These are phyloP conservation scores for Cladosporium sp. DNA, from an alignment of 2,329 filamentous ascomycete genomes.

Conservation along the genomic window DNA sequence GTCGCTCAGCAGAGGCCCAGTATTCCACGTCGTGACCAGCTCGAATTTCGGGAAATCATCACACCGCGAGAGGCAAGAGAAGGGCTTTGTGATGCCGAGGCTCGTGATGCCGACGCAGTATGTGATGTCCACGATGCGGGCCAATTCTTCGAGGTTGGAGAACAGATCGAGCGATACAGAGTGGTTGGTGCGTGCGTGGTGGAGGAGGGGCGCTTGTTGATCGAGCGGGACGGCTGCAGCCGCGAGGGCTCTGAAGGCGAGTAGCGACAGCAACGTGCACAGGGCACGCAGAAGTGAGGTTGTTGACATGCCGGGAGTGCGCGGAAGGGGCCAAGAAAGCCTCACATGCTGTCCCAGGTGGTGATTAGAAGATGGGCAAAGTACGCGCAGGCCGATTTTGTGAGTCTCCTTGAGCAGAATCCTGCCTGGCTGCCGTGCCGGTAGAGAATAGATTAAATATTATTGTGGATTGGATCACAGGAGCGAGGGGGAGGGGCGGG, in stretches of 20 bases:
- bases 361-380: too few species aligned
- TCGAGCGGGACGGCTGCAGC: slow-evolving; percentile 13
- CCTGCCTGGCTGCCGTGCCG: too few species aligned
- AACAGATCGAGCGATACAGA: slow-evolving; percentile 61
- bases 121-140: slow-evolving; percentile 87
- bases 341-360: background rate
- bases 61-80: slow-evolving; percentile 79
- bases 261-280: background rate
- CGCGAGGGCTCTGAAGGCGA: background rate
- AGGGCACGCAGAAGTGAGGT: background rate
- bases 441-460: too few species aligned
- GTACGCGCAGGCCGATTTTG: too few species aligned
- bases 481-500: too few species aligned
- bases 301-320: background rate
- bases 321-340: background rate
- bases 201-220: slow-evolving; percentile 28
- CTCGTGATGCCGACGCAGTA: slow-evolving; percentile 88
- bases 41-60: slow-evolving; percentile 74
- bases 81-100: slow-evolving; percentile 76
- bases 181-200: slow-evolving; percentile 25
- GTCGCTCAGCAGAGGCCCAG: slow-evolving; percentile 77
- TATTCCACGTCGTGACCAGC: slow-evolving; percentile 81
- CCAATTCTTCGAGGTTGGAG: slow-evolving; percentile 73
- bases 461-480: too few species aligned
- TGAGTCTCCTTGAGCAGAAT: too few species aligned